Conservation (phyloP, 2,329 filamentous ascomycete species). For the Decorospora gaudefroyi region DNA sequence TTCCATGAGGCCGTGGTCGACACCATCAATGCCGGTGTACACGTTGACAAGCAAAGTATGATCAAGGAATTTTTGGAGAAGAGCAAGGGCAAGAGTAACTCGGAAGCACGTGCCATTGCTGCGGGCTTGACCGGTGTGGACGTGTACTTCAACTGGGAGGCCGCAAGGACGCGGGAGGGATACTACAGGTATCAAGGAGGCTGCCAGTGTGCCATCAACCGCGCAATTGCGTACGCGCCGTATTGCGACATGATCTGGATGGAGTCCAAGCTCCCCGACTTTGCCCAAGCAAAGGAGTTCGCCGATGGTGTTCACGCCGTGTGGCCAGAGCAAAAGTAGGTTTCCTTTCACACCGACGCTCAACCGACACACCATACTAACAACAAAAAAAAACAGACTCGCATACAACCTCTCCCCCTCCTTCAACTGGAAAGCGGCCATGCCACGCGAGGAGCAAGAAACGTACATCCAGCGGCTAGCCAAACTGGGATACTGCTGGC, state of each 20-base stretch:
- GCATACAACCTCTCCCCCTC: constrained; percentile 98
- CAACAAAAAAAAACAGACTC: constrained; percentile 61
- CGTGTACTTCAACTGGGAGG: constrained; percentile 92
- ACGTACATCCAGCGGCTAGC: constrained; percentile 94
- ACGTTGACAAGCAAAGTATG: constrained; percentile 70
- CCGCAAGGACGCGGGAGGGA: constrained; percentile 89
- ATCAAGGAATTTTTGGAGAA: constrained; percentile 68
- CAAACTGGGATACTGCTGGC: constrained; percentile 94
- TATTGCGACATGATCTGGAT: constrained; percentile 99
- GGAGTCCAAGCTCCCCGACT: constrained; percentile 97
- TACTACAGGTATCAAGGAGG: constrained; percentile 94
- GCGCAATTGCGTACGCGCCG: constrained; percentile 87
- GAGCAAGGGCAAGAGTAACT: constrained; percentile 81
- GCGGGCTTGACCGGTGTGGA: constrained; percentile 76
- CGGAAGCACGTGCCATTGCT: constrained; percentile 79
- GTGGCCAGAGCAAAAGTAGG: constrained; percentile 94
- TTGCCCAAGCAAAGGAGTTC: constrained; percentile 86
- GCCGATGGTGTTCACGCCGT: constrained; percentile 90
- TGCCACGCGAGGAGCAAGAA: constrained; percentile 89
- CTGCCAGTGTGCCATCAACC: constrained; percentile 87
- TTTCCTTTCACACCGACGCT: constrained; percentile 22
- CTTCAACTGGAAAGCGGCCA: constrained; percentile 99
- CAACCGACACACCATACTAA: background rate
- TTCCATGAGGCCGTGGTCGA: constrained; percentile 90
- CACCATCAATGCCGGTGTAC: constrained; percentile 71